phyloP scores from a whole-genome alignment of 2,329 filamentous ascomycete genomes.

The Ramularia collo-cygni region DNA sequence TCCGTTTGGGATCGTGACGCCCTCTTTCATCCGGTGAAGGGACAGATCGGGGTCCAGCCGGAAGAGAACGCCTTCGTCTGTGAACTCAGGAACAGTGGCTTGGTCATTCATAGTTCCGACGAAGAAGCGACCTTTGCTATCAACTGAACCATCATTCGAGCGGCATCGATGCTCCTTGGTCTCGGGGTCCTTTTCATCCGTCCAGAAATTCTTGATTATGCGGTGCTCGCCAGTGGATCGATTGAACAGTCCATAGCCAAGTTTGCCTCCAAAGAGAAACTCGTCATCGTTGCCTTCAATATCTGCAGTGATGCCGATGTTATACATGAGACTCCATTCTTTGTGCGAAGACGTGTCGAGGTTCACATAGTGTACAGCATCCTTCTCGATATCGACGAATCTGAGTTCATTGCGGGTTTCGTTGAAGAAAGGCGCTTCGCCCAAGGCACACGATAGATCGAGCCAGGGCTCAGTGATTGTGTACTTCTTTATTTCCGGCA shows the following conservation, averaged over 20 bases:
- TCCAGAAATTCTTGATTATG: slow-evolving; percentile 54
- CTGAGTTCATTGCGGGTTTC: slow-evolving; percentile 57
- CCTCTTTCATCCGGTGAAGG: slow-evolving; percentile 53
- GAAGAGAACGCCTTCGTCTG: slow-evolving; percentile 53
- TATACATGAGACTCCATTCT: slow-evolving; percentile 49
- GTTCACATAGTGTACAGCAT: slow-evolving; percentile 71
- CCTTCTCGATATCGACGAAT: slow-evolving; percentile 76
- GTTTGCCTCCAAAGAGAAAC: slow-evolving; percentile 73
- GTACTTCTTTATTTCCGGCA: slow-evolving; percentile 30
- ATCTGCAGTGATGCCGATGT: slow-evolving; percentile 63
- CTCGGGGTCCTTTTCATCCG: slow-evolving; percentile 42
- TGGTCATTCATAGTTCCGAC: slow-evolving; percentile 82
- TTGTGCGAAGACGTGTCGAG: slow-evolving; percentile 51
- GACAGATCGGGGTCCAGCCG: slow-evolving; percentile 59
- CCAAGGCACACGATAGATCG: slow-evolving; percentile 57
- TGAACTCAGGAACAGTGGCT: slow-evolving; percentile 21
- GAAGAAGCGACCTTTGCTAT: slow-evolving; percentile 77
- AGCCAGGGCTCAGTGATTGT: slow-evolving; percentile 45
- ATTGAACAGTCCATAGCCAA: slow-evolving; percentile 73
- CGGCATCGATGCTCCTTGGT: slow-evolving; percentile 44
- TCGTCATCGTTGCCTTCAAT: slow-evolving; percentile 62
- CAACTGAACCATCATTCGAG: slow-evolving; percentile 75
- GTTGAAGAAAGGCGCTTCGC: slow-evolving; percentile 71
- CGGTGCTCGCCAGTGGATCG: slow-evolving; percentile 49
- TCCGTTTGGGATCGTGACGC: slow-evolving; percentile 23